Evolutionary conservation across 2,329 filamentous ascomycete genomes (phyloP).

Genomic region (Phaeosphaeria sp.): DNA sequence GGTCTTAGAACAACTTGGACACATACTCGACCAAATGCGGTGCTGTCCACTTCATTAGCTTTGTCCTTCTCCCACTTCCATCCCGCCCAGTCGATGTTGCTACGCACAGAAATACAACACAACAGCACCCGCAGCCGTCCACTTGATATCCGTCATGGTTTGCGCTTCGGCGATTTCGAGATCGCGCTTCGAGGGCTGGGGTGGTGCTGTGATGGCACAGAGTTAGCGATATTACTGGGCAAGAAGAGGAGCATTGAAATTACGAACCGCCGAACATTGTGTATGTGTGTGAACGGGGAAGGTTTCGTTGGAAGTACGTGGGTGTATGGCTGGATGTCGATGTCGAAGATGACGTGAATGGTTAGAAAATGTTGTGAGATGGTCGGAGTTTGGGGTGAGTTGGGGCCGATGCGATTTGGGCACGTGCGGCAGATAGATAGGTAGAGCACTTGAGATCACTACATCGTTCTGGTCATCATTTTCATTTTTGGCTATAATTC

Average conservation of each 20-base stretch:
- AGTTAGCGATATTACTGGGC: constrained; percentile 35
- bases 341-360: constrained; percentile 11
- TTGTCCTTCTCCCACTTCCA: not conserved
- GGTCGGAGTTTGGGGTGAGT: constrained; percentile 3
- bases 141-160: constrained; percentile 71
- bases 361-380: constrained; percentile 8
- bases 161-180: constrained; percentile 68
- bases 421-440: not conserved
- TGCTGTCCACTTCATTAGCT: constrained; percentile 46
- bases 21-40: constrained; percentile 63
- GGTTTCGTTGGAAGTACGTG: not conserved
- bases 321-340: not conserved
- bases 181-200: constrained; percentile 73
- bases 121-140: constrained; percentile 68
- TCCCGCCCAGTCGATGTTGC: not conserved
- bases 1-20: constrained; percentile 57
- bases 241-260: not conserved
- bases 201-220: constrained; percentile 58
- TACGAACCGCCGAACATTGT: constrained; percentile 64
- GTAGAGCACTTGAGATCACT: not conserved
- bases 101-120: constrained; percentile 78
- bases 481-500: no score
- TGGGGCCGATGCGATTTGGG: not conserved
- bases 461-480: not conserved
- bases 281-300: not conserved